Evolutionary conservation across 345 rosid genomes (phyloP).

Genomic region (Salix dunnii): DNA sequence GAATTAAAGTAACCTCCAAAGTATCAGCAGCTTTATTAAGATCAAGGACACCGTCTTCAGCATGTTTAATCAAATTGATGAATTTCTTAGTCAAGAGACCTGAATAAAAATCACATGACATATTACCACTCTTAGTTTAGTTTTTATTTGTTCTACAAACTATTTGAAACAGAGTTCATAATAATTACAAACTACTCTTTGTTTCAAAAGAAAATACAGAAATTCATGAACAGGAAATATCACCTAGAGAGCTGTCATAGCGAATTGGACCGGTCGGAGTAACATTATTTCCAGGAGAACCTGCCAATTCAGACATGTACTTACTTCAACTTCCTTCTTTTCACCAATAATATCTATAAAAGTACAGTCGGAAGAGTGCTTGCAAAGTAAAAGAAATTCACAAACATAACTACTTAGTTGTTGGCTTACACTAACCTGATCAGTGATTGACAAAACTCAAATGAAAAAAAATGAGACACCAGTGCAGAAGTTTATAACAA

Average conservation of each 20-base stretch:
- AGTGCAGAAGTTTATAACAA: neutral
- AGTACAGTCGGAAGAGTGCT: neutral
- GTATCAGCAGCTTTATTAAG: constrained; percentile 94
- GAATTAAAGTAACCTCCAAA: constrained; percentile 55
- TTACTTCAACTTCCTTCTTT: constrained; percentile 6
- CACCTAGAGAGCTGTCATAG: constrained; percentile 97
- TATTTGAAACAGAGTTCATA: neutral
- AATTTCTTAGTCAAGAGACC: constrained; percentile 98
- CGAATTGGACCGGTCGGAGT: constrained; percentile 84
- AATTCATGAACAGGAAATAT: constrained; percentile 11
- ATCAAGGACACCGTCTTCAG: constrained; percentile 95
- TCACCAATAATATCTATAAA: neutral
- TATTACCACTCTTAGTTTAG: constrained; percentile 1
- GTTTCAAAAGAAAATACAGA: neutral
- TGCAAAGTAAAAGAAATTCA: constrained; percentile 12
- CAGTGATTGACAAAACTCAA: neutral
- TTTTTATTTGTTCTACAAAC: neutral
- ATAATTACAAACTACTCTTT: neutral
- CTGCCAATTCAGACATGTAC: constrained; percentile 47
- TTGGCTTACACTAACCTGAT: constrained; percentile 1
- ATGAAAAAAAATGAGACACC: neutral
- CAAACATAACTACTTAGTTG: neutral
- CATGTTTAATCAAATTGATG: constrained; percentile 88
- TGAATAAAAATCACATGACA: constrained; percentile 29
- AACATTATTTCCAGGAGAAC: constrained; percentile 77